phyloP scores from a whole-genome alignment of 768 basidiomycete genomes.

The Leucocoprinus birnbaumii region DNA sequence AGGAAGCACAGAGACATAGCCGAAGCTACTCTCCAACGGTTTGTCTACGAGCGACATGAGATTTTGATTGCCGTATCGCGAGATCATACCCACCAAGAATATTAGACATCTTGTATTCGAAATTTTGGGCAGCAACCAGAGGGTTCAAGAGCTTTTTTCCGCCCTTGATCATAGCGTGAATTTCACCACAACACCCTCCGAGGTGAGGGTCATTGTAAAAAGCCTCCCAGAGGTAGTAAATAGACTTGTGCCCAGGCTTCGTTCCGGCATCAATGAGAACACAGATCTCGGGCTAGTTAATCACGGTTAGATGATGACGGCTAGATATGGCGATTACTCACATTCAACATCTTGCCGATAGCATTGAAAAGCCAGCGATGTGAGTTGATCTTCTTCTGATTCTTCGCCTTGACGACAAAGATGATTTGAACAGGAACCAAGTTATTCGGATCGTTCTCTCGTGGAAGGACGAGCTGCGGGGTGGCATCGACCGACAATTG shows the following conservation, averaged over 20 bases:
- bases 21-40: slow-evolving; percentile 92
- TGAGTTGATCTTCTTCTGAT: slow-evolving; percentile 94
- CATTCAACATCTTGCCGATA: slow-evolving; percentile 78
- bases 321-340: slow-evolving; percentile 22
- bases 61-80: slow-evolving; percentile 58
- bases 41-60: slow-evolving; percentile 54
- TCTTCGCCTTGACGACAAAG: slow-evolving; percentile 88
- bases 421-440: slow-evolving; percentile 92
- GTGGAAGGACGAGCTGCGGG: slow-evolving; percentile 88
- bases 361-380: slow-evolving; percentile 97
- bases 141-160: slow-evolving; percentile 91
- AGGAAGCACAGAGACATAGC: slow-evolving; percentile 92
- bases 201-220: slow-evolving; percentile 79
- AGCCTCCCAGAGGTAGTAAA: slow-evolving; percentile 94
- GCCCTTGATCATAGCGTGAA: slow-evolving; percentile 95
- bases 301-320: neutral
- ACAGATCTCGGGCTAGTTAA: slow-evolving; percentile 78
- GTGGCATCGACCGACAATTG: slow-evolving; percentile 91
- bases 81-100: slow-evolving; percentile 91
- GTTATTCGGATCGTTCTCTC: slow-evolving; percentile 87
- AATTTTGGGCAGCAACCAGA: slow-evolving; percentile 92
- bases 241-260: slow-evolving; percentile 93
- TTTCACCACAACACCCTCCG: slow-evolving; percentile 92
- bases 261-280: slow-evolving; percentile 95
- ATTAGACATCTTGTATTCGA: slow-evolving; percentile 98